These are phyloP conservation scores for Enterospora canceri DNA, from an alignment of 371 early-diverging fungal genomes.

Conservation along the genomic window DNA sequence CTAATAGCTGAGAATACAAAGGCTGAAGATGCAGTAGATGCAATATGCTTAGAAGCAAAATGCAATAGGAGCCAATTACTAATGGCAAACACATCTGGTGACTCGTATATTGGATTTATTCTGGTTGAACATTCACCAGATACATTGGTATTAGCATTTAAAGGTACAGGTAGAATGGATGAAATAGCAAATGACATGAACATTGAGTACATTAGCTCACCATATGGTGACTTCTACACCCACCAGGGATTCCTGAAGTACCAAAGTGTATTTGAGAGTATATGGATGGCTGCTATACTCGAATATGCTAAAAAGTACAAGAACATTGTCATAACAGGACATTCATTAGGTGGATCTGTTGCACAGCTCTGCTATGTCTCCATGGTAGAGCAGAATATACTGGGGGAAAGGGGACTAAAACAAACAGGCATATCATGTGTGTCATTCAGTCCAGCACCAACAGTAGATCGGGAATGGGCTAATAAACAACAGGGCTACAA, in stretches of 20 bases:
- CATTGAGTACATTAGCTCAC: conserved; percentile 21
- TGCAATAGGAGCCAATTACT: background rate
- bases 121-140: background rate
- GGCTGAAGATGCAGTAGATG: background rate
- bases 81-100: background rate
- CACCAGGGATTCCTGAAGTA: conserved; percentile 51
- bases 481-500: background rate
- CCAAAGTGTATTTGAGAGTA: conserved; percentile 29
- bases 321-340: conserved; percentile 44
- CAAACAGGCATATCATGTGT: too few species aligned
- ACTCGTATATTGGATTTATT: background rate
- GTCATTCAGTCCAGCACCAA: background rate
- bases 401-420: background rate
- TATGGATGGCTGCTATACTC: background rate
- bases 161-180: conserved; percentile 34
- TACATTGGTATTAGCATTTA: conserved; percentile 38
- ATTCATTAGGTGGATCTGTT: conserved; percentile 55
- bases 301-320: conserved; percentile 2
- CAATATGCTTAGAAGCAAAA: background rate
- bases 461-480: background rate
- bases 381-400: background rate
- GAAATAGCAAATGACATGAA: conserved; percentile 39
- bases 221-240: conserved; percentile 35
- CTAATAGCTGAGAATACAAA: too few species aligned
- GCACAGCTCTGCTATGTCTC: background rate